Evolutionary conservation across 2,329 filamentous ascomycete genomes (phyloP).

Genomic region (Cytospora piceae): DNA sequence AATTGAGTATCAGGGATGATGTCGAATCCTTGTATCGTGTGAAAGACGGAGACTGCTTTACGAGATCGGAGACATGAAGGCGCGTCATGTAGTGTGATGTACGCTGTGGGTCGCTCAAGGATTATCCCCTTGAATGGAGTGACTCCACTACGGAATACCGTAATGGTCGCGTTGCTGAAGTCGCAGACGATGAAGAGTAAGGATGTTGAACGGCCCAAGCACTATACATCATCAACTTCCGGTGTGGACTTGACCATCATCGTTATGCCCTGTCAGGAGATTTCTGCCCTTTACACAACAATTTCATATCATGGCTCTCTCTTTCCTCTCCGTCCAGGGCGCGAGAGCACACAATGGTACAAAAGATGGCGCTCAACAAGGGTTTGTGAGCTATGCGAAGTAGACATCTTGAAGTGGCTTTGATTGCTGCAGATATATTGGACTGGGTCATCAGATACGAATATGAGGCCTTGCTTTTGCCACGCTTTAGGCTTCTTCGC

Average conservation of each 20-base stretch:
- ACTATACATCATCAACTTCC: no score
- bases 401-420: background rate
- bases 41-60: background rate
- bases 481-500: background rate
- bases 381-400: no score
- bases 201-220: no score
- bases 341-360: background rate
- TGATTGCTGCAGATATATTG: background rate
- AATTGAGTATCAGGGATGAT: background rate
- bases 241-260: no score
- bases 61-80: background rate
- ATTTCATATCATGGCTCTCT: background rate
- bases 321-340: constrained; percentile 10
- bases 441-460: background rate
- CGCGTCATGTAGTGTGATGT: no score
- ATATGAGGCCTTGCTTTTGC: background rate
- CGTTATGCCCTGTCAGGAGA: no score
- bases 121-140: background rate
- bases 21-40: background rate
- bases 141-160: background rate
- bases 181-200: no score
- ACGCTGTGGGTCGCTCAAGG: background rate
- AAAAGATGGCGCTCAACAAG: background rate
- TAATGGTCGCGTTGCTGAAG: no score
- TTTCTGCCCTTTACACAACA: background rate